These are phyloP conservation scores for Kodamaea plutei DNA, from an alignment of 1,139 yeast genomes.

Conservation along the genomic window DNA sequence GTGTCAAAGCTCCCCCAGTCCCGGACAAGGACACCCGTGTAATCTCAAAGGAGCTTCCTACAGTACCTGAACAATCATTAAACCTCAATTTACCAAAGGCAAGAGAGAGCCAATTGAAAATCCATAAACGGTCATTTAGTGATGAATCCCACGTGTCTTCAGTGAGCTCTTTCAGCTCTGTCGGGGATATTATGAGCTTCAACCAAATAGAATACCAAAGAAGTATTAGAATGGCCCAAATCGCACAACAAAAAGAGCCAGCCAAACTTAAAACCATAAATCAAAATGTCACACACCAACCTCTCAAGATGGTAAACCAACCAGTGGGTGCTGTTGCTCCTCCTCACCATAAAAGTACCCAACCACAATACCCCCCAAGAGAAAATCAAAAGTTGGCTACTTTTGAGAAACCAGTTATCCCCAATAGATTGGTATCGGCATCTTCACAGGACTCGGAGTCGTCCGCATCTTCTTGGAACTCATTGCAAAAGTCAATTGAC, in stretches of 20 bases:
- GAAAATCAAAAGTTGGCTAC: too few relatives aligned
- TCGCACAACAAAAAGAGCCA: too few relatives aligned
- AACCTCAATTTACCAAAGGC: background rate
- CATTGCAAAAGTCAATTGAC: constrained; percentile 33
- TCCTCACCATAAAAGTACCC: too few relatives aligned
- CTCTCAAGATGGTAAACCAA: too few relatives aligned
- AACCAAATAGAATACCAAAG: constrained; percentile 5
- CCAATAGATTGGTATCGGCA: too few relatives aligned
- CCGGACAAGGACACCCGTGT: constrained; percentile 5
- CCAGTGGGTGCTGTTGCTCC: too few relatives aligned
- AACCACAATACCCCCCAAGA: too few relatives aligned
- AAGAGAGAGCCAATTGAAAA: background rate
- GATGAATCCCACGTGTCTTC: constrained; percentile 39
- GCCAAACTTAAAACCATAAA: background rate
- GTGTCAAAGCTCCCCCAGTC: constrained; percentile 17
- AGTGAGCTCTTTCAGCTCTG: constrained; percentile 35
- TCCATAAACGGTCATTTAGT: constrained; percentile 30
- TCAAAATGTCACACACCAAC: background rate
- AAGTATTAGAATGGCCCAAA: too few relatives aligned
- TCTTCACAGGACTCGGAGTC: too few relatives aligned
- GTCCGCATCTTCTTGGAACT: constrained; percentile 28
- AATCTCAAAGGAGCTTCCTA: background rate
- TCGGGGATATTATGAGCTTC: constrained; percentile 30
- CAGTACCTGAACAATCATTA: background rate
- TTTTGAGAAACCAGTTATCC: constrained; percentile 1